These are phyloP conservation scores for Skeletonema menzelii DNA, from an alignment of 108 stramenopile species.

Conservation along the genomic window DNA sequence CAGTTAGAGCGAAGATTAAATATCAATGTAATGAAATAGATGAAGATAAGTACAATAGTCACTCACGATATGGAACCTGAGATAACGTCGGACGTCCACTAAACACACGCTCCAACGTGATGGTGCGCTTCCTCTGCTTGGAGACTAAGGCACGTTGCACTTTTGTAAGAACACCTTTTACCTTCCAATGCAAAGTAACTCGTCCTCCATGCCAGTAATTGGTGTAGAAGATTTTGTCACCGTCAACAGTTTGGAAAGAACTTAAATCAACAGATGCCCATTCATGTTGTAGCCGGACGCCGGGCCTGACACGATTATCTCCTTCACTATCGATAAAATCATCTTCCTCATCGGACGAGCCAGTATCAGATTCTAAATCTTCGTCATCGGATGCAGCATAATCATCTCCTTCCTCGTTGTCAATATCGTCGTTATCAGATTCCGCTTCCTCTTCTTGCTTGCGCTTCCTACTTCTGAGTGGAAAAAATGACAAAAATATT, in stretches of 20 bases:
- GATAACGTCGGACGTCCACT: background rate
- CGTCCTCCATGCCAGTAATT: background rate
- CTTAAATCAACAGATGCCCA: background rate
- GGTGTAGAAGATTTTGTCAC: background rate
- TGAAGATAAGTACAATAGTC: background rate
- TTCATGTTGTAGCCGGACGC: background rate
- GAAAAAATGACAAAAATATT: too few relatives aligned
- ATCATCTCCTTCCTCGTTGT: background rate
- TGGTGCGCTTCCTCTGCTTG: background rate
- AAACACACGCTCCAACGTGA: background rate
- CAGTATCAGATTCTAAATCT: background rate
- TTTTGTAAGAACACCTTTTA: too few relatives aligned
- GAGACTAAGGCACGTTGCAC: background rate
- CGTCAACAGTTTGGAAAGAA: conserved; percentile 5
- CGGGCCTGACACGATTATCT: background rate
- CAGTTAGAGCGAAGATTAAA: too few relatives aligned
- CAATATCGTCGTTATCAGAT: background rate
- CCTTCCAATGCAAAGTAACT: background rate
- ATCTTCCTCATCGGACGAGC: background rate
- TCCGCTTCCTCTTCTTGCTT: background rate
- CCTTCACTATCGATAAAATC: background rate
- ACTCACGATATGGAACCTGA: conserved; percentile 24
- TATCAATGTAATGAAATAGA: too few relatives aligned
- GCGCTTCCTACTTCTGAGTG: background rate
- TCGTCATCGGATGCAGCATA: background rate